Conservation (phyloP, 345 rosid species). For the Draba incana region DNA sequence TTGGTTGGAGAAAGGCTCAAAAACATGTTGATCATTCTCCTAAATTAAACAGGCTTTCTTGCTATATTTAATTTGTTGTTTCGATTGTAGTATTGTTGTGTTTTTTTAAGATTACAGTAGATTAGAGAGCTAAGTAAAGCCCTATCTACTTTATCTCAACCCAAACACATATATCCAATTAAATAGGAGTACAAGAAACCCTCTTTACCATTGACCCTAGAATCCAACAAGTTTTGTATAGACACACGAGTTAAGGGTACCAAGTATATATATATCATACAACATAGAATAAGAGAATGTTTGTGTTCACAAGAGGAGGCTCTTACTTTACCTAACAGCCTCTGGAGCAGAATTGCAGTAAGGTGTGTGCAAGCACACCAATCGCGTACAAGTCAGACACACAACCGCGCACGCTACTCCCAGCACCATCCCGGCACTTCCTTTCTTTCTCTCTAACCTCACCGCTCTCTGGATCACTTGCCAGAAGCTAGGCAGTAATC, state of each 20-base stretch:
- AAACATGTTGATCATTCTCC: no score
- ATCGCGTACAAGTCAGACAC: slow-evolving; percentile 83
- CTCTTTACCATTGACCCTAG: slow-evolving; percentile 30
- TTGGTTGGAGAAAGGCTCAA: no score
- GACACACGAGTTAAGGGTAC: slow-evolving; percentile 26
- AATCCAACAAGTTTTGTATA: slow-evolving; percentile 24
- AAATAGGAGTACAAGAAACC: slow-evolving; percentile 4
- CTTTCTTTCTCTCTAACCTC: slow-evolving; percentile 62
- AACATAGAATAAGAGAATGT: slow-evolving; percentile 29
- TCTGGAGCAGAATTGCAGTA: slow-evolving; percentile 99
- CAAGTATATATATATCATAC: slow-evolving; percentile 31
- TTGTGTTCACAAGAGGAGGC: slow-evolving; percentile 7
- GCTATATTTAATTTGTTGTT: no score
- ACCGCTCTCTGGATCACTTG: slow-evolving; percentile 61
- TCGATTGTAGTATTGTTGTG: no score
- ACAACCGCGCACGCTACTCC: slow-evolving; percentile 73
- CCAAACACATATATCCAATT: slow-evolving; percentile 21
- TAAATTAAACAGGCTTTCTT: no score
- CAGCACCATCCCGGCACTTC: slow-evolving; percentile 61
- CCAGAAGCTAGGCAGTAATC: slow-evolving; percentile 72
- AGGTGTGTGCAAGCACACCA: slow-evolving; percentile 95
- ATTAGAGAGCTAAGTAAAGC: slow-evolving; percentile 19
- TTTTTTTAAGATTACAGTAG: slow-evolving; percentile 4
- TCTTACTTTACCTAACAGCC: slow-evolving; percentile 60
- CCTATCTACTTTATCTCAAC: slow-evolving; percentile 14